Percentiles rank a stretch among this genome's conserved stretches.
These are phyloP conservation scores for Vitis cinerea DNA, from an alignment of 164 flowering plant species.

Conservation along the genomic window DNA sequence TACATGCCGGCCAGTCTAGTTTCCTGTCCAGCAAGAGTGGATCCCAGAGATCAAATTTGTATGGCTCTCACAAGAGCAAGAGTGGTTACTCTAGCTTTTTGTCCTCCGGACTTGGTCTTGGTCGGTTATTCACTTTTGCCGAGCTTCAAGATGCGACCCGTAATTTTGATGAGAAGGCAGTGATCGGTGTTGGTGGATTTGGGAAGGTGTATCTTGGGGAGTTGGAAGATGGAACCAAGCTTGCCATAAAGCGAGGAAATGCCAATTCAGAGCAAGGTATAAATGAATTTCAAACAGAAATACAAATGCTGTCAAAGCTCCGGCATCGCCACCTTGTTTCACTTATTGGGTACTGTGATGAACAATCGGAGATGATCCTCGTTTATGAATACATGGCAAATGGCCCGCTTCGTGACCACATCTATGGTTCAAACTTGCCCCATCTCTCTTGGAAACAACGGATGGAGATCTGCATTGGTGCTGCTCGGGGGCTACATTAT, in stretches of 20 bases:
- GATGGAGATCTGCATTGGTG: constrained; percentile 82
- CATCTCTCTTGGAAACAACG: constrained; percentile 71
- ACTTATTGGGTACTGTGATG: constrained; percentile 81
- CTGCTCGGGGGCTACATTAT: constrained; percentile 88
- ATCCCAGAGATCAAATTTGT: constrained; percentile 24
- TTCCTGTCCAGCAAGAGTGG: constrained; percentile 45
- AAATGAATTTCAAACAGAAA: constrained; percentile 82
- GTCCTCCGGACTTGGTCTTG: constrained; percentile 41
- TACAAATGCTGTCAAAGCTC: constrained; percentile 78
- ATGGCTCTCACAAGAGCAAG: constrained; percentile 48
- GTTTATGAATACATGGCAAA: constrained; percentile 91
- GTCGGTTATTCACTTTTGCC: constrained; percentile 54
- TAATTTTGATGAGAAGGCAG: constrained; percentile 69
- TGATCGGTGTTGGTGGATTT: constrained; percentile 91
- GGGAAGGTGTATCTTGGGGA: constrained; percentile 82
- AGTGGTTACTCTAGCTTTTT: constrained; percentile 40
- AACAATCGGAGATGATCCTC: constrained; percentile 79
- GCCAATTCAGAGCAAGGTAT: constrained; percentile 78
- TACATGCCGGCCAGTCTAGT: constrained; percentile 26
- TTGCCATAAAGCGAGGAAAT: constrained; percentile 80
- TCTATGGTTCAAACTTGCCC: constrained; percentile 61
- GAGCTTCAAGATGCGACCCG: constrained; percentile 66
- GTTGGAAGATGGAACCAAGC: constrained; percentile 60
- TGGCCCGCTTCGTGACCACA: constrained; percentile 80
- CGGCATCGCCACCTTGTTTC: constrained; percentile 89